Conservation (phyloP, 2,329 filamentous ascomycete species). For the Talaromyces sp. region DNA sequence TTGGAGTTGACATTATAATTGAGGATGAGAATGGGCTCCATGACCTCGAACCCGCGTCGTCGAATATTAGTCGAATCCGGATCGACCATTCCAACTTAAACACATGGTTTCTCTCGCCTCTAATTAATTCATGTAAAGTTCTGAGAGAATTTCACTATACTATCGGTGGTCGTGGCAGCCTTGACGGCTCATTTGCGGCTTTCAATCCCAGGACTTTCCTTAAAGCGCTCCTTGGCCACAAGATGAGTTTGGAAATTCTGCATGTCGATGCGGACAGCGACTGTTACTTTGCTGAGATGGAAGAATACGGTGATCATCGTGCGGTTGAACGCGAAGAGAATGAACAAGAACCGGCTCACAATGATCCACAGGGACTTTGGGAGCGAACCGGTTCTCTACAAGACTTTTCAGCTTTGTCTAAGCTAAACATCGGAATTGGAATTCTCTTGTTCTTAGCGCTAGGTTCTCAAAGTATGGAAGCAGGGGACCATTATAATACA, state of each 20-base stretch:
- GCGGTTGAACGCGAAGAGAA: background rate
- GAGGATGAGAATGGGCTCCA: background rate
- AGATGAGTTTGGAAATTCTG: conserved; percentile 21
- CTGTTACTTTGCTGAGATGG: background rate
- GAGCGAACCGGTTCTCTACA: conserved; percentile 8
- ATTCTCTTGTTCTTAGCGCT: conserved; percentile 8
- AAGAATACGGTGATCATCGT: background rate
- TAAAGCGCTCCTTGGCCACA: conserved; percentile 20
- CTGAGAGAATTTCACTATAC: conserved; percentile 22
- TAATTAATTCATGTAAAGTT: conserved; percentile 20
- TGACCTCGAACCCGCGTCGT: conserved; percentile 9
- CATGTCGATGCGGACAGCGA: conserved; percentile 20
- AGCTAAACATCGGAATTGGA: background rate
- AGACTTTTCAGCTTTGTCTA: conserved; percentile 7
- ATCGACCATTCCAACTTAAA: conserved; percentile 19
- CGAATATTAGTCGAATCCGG: conserved; percentile 21
- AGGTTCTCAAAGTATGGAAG: conserved; percentile 1
- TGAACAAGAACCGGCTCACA: background rate
- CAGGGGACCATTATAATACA: background rate
- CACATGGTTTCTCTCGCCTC: conserved; percentile 12
- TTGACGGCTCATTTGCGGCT: background rate
- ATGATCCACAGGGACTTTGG: background rate
- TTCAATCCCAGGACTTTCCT: conserved; percentile 23
- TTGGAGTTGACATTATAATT: conserved; percentile 19
- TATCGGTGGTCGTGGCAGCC: conserved; percentile 19